These are phyloP conservation scores for Termitomyces sp. DNA, from an alignment of 768 basidiomycete genomes.

Conservation along the genomic window DNA sequence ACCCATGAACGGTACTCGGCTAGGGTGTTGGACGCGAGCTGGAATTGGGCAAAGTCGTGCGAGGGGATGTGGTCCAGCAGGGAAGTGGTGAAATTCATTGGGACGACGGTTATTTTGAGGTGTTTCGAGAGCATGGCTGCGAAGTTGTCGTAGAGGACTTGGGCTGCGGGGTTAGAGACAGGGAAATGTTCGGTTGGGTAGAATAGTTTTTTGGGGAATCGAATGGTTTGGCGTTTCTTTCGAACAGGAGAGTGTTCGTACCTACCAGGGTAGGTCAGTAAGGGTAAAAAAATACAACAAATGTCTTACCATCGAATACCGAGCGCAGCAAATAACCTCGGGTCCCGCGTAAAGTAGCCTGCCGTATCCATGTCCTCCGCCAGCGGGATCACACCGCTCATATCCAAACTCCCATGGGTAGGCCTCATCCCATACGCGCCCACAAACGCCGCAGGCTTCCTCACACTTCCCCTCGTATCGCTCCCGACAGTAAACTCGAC, in stretches of 20 bases:
- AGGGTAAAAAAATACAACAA: neutral
- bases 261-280: conserved; percentile 14
- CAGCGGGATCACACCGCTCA: conserved; percentile 29
- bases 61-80: conserved; percentile 27
- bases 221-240: conserved; percentile 16
- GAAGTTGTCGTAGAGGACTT: conserved; percentile 26
- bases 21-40: conserved; percentile 25
- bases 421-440: conserved; percentile 34
- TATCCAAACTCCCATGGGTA: conserved; percentile 25
- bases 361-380: conserved; percentile 36
- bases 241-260: conserved; percentile 25
- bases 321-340: conserved; percentile 23
- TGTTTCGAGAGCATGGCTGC: conserved; percentile 18
- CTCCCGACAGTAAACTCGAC: conserved; percentile 33
- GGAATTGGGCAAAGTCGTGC: conserved; percentile 24
- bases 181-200: conserved; percentile 34
- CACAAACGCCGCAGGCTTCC: conserved; percentile 34
- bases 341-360: conserved; percentile 31
- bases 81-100: conserved; percentile 23
- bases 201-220: conserved; percentile 26
- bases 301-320: conserved; percentile 23
- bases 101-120: conserved; percentile 21
- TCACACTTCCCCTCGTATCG: conserved; percentile 34
- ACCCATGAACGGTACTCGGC: conserved; percentile 32
- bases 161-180: conserved; percentile 24